A percentile compares a stretch with the other conserved stretches of the same genome.
Conservation (phyloP, 2,329 filamentous ascomycete species). For the Epichloe uncinata region DNA sequence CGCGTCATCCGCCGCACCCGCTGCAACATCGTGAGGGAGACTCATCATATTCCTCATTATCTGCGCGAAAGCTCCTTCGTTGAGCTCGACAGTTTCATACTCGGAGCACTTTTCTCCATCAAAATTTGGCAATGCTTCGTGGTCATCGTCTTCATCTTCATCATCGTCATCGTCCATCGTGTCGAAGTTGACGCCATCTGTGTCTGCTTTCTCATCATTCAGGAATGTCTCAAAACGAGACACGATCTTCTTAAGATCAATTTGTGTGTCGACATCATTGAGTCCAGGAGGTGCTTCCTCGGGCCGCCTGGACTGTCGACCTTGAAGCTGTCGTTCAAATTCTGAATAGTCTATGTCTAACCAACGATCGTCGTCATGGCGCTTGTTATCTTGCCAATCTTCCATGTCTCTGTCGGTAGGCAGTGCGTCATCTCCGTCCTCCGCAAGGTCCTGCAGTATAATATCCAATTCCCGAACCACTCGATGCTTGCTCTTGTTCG, state of each 20-base stretch:
- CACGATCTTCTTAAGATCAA: slow-evolving; percentile 80
- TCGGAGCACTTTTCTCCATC: slow-evolving; percentile 30
- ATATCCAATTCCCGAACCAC: slow-evolving; percentile 63
- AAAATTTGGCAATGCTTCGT: slow-evolving; percentile 36
- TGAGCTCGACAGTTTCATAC: slow-evolving; percentile 64
- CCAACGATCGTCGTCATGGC: slow-evolving; percentile 81
- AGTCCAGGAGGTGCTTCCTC: slow-evolving; percentile 32
- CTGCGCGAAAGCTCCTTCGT: slow-evolving; percentile 69
- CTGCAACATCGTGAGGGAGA: slow-evolving; percentile 22
- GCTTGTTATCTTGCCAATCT: slow-evolving; percentile 46
- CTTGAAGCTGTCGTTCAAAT: slow-evolving; percentile 67
- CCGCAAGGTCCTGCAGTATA: slow-evolving; percentile 59
- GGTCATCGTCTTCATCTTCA: slow-evolving; percentile 31
- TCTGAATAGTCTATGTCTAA: slow-evolving; percentile 83
- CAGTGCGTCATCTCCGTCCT: slow-evolving; percentile 51
- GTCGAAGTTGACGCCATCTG: slow-evolving; percentile 61
- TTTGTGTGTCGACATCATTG: slow-evolving; percentile 54
- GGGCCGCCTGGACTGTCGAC: slow-evolving; percentile 25
- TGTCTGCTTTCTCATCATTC: slow-evolving; percentile 68
- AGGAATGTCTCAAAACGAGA: slow-evolving; percentile 87
- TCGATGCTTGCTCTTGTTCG: slow-evolving; percentile 53
- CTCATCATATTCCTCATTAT: slow-evolving; percentile 95
- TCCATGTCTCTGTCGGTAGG: slow-evolving; percentile 63
- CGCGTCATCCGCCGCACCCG: neutral
- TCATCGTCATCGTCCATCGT: slow-evolving; percentile 58